These are phyloP conservation scores for Nicotiana attenuata DNA, from an alignment of 257 asterid genomes.

Conservation along the genomic window DNA sequence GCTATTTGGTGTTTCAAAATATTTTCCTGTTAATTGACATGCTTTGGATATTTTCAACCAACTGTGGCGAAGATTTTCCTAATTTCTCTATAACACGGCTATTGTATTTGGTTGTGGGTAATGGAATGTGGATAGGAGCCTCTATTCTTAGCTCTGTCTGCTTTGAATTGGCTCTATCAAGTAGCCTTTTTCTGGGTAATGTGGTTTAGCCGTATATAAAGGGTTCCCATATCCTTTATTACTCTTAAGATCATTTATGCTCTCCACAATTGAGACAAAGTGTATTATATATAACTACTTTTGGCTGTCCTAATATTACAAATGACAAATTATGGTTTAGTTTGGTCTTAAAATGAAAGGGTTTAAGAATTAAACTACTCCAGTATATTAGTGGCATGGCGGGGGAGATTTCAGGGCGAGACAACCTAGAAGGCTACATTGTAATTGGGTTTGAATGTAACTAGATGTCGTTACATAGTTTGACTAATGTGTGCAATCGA, in stretches of 20 bases:
- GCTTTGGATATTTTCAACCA: no score
- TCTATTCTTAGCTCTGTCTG: slow-evolving; percentile 19
- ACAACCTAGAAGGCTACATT: no score
- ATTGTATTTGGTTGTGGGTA: background rate
- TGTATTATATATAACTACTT: background rate
- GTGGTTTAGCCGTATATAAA: slow-evolving; percentile 9
- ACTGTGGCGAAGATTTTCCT: no score
- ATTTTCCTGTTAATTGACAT: no score
- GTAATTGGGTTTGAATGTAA: no score
- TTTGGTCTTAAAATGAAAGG: background rate
- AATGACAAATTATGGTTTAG: background rate
- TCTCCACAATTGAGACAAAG: background rate
- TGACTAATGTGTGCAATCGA: no score
- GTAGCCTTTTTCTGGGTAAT: background rate
- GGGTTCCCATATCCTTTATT: background rate
- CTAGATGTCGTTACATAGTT: no score
- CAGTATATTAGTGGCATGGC: no score
- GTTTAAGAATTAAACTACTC: background rate
- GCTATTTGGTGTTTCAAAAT: no score
- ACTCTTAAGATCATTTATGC: slow-evolving; percentile 14
- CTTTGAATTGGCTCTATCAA: slow-evolving; percentile 16
- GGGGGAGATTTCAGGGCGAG: no score
- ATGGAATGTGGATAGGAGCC: slow-evolving; percentile 10
- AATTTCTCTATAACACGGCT: no score
- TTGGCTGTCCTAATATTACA: background rate